Base-by-base conservation (phyloP, 306 rosid species). In the Acacia melanoxylon region DNA sequence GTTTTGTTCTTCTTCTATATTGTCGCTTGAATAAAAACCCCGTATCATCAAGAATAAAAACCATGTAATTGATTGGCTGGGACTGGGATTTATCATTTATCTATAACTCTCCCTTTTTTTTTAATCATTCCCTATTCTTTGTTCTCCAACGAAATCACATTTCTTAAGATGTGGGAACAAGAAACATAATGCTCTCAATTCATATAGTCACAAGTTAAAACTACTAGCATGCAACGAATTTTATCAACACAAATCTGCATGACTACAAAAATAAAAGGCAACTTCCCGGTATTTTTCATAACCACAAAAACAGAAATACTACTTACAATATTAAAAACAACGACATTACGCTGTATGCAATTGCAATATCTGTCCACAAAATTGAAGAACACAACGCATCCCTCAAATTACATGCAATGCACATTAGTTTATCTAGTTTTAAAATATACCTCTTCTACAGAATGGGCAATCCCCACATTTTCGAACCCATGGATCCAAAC, bases 401-500 rank as follows among this genome's bases (percentile, higher is more conserved):
- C 31, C 65, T n/a, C 65, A 58, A 58, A 22, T 22, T 58, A 4
- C 65, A 58, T 22, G 31, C 65, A 58, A 22, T 22, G 65, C 27
- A 22, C 15, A 58, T 22, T 20, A n/a, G 65, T 15, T 58, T 58
- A 3, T 58, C 65, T 58, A 22, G 6, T 80, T 74, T 83, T 88
- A 72, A 82, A 72, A 83, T 81, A 95, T 87, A 76, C 68, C 74
- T 81, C 89, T 86, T 65, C 98, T 91, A 82, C 98, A 95, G 76
- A 82, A 91, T 0, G 98, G 98, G 72, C 98, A 95, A 68, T 95
- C 97, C 24, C 95, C 98, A 45, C 92, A 90, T 51, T 81, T 75
- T 71, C 86, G 90, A 84, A 90, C 82, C 98, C 98, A 95, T 45
- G 91, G 98, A 83, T 83, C 88, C 90, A 95, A 86, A 79, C 98